phyloP scores from a whole-genome alignment of 257 asterid genomes.

The Ophiorrhiza pumila region DNA sequence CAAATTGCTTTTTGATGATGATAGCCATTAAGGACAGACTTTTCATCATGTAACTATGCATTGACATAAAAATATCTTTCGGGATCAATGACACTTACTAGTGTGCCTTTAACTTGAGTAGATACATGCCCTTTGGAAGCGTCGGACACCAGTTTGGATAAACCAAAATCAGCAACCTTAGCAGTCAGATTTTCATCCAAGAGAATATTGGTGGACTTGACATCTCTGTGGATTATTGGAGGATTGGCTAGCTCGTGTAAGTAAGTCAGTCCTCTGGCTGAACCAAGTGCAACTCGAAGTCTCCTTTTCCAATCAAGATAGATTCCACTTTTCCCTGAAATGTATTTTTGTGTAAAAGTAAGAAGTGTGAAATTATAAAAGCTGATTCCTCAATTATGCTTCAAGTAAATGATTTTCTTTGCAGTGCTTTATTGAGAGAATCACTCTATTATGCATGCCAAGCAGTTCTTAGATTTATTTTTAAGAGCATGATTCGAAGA shows the following conservation, averaged over 20 bases:
- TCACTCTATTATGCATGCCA: too few species aligned
- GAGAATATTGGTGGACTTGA: slow-evolving; percentile 79
- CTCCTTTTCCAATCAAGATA: slow-evolving; percentile 89
- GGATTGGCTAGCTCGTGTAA: slow-evolving; percentile 91
- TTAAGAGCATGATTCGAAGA: too few species aligned
- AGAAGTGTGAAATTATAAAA: not conserved
- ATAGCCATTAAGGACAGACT: not conserved
- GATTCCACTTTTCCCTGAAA: slow-evolving; percentile 65
- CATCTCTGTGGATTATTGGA: slow-evolving; percentile 87
- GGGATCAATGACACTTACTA: slow-evolving; percentile 46
- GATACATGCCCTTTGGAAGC: slow-evolving; percentile 84
- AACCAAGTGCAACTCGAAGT: slow-evolving; percentile 69
- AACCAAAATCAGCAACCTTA: slow-evolving; percentile 91
- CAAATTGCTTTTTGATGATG: not conserved
- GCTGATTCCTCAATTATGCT: not conserved
- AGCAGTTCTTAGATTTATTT: too few species aligned
- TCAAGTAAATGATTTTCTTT: not conserved
- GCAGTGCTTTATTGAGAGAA: not conserved
- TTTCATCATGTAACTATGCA: not conserved
- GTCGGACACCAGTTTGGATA: slow-evolving; percentile 85
- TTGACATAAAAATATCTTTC: not conserved
- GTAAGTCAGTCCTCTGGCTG: slow-evolving; percentile 93
- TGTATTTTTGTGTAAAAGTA: not conserved
- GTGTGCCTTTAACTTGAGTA: slow-evolving; percentile 95
- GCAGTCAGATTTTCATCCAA: slow-evolving; percentile 83